These are phyloP conservation scores for Isoetes taiwanensis DNA, from an alignment of 75 land plant species.

Conservation along the genomic window DNA sequence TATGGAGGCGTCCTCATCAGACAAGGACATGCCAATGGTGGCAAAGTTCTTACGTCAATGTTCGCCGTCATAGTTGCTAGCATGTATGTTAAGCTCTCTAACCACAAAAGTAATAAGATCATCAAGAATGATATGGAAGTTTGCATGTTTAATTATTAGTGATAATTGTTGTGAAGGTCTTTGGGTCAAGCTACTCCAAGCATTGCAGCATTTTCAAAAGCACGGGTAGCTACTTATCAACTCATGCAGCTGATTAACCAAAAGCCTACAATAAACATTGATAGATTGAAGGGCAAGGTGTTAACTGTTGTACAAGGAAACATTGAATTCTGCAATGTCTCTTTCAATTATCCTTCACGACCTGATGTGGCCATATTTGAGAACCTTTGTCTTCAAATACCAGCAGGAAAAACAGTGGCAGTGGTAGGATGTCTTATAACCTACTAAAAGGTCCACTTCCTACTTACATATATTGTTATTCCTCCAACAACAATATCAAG, in stretches of 20 bases:
- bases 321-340: neutral
- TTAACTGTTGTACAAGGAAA: constrained; percentile 17
- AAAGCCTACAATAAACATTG: constrained; percentile 17
- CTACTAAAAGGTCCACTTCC: too few species aligned
- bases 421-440: too few species aligned
- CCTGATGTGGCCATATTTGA: neutral
- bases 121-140: neutral
- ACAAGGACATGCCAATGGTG: constrained; percentile 46
- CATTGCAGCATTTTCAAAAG: constrained; percentile 44
- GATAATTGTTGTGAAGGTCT: constrained; percentile 26
- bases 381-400: neutral
- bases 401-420: constrained; percentile 3
- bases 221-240: constrained; percentile 43
- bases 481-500: too few species aligned
- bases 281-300: constrained; percentile 18
- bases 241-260: constrained; percentile 34
- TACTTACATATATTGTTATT: too few species aligned
- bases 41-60: constrained; percentile 63
- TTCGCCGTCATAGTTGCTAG: constrained; percentile 53
- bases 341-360: constrained; percentile 1
- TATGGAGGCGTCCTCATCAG: constrained; percentile 50
- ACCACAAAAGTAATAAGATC: neutral
- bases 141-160: neutral
- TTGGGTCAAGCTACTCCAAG: constrained; percentile 65
- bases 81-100: constrained; percentile 31